Conservation (phyloP, 225 moss, liverwort and hornwort species). For the Sphagnum tenellum region DNA sequence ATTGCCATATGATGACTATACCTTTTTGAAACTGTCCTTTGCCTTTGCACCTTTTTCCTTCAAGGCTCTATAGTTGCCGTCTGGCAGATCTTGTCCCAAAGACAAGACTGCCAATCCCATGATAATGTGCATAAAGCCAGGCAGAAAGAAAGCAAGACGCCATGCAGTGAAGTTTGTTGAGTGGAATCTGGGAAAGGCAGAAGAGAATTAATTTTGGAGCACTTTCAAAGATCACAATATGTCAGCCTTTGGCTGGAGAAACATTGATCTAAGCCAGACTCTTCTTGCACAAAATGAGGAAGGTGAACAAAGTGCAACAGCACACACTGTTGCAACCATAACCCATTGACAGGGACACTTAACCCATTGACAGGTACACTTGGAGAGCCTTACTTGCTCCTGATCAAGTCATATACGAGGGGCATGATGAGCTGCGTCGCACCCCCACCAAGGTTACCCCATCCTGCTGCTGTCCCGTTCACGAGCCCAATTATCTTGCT, state of each 20-base stretch:
- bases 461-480: conserved; percentile 6
- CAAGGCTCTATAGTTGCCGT: conserved; percentile 3
- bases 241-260: too few relatives aligned
- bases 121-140: conserved; percentile 2
- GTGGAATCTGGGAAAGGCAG: not conserved
- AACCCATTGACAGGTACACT: too few relatives aligned
- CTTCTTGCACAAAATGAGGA: too few relatives aligned
- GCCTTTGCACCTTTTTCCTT: conserved; percentile 2
- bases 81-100: conserved; percentile 5
- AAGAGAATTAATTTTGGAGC: too few relatives aligned
- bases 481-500: conserved; percentile 4
- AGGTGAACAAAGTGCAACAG: too few relatives aligned
- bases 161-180: not conserved
- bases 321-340: too few relatives aligned
- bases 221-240: too few relatives aligned
- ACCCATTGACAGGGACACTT: too few relatives aligned
- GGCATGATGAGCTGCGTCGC: conserved; percentile 16
- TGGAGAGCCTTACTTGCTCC: not conserved
- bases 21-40: not conserved
- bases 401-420: conserved; percentile 6
- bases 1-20: too few relatives aligned
- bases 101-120: not conserved
- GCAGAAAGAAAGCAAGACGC: conserved; percentile 2
- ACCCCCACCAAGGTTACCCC: conserved; percentile 4
- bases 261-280: too few relatives aligned